Percentiles rank a stretch among this genome's conserved stretches.
phyloP scores from a whole-genome alignment of 2,329 filamentous ascomycete genomes.

The Stagonosporopsis rhizophila region DNA sequence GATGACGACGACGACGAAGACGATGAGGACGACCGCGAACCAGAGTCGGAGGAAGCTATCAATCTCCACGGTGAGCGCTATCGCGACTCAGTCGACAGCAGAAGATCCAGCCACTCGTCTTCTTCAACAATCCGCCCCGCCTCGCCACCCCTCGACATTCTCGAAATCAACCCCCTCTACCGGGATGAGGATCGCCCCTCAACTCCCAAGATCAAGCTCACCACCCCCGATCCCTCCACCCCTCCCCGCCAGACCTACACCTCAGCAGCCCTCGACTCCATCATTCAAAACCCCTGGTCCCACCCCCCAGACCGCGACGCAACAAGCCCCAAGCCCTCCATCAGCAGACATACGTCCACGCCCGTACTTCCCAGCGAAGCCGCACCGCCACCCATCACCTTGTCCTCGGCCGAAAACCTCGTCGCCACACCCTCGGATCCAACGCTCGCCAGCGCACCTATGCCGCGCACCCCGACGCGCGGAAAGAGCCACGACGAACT shows the following conservation, averaged over 20 bases:
- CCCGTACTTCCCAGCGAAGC: constrained; percentile 42
- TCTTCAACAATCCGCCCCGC: constrained; percentile 36
- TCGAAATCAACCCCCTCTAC: constrained; percentile 24
- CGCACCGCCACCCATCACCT: constrained; percentile 18
- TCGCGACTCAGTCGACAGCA: constrained; percentile 37
- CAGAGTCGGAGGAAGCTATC: constrained; percentile 53
- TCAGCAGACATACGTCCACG: constrained; percentile 36
- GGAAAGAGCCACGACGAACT: constrained; percentile 19
- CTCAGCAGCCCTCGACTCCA: constrained; percentile 25
- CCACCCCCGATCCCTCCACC: constrained; percentile 23
- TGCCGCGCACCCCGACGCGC: constrained; percentile 19
- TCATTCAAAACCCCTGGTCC: constrained; percentile 43
- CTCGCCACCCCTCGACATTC: constrained; percentile 29
- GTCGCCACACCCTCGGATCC: constrained; percentile 21
- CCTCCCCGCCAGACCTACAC: constrained; percentile 19
- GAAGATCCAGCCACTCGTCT: constrained; percentile 21
- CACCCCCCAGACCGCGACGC: constrained; percentile 10
- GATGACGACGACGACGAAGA: constrained; percentile 34
- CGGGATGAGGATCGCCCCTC: constrained; percentile 26
- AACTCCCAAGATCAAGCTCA: constrained; percentile 36
- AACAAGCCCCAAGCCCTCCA: constrained; percentile 18
- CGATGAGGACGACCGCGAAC: constrained; percentile 56
- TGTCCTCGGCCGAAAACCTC: constrained; percentile 28
- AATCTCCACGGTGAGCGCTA: constrained; percentile 51
- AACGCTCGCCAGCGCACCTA: constrained; percentile 6